Conservation (phyloP, 148 eudicot species). For the Silene latifolia region DNA sequence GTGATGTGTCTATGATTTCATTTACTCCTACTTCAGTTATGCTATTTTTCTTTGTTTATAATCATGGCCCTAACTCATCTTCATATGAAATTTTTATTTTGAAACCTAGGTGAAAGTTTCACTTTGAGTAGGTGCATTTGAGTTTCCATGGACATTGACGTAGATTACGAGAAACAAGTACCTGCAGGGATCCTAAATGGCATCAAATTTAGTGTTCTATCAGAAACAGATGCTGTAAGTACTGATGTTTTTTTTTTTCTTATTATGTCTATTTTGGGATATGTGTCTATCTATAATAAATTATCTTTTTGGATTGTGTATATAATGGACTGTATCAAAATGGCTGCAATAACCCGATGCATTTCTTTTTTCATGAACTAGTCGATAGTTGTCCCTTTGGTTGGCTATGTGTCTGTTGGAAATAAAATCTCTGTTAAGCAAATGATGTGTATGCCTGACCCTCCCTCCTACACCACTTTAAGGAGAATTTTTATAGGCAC, state of each 20-base stretch:
- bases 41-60: neutral
- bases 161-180: conserved; percentile 42
- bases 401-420: too few species aligned
- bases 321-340: neutral
- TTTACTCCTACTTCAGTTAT: neutral
- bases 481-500: too few species aligned
- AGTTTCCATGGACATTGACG: conserved; percentile 49
- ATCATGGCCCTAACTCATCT: neutral
- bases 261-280: neutral
- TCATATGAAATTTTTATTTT: conserved; percentile 6
- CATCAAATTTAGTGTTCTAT: conserved; percentile 49
- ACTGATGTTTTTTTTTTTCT: conserved; percentile 4
- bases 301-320: neutral
- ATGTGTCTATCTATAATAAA: neutral
- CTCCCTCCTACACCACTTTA: too few species aligned
- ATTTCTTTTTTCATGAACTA: neutral
- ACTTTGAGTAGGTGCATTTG: conserved; percentile 19
- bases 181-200: conserved; percentile 54
- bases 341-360: neutral
- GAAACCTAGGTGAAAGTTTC: conserved; percentile 8
- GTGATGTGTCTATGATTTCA: neutral
- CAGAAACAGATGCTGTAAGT: conserved; percentile 77
- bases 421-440: too few species aligned
- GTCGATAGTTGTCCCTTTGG: neutral
- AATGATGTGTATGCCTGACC: too few species aligned